Conservation (phyloP, 352 stramenopile genomes). For the Phytophthora melonis region DNA sequence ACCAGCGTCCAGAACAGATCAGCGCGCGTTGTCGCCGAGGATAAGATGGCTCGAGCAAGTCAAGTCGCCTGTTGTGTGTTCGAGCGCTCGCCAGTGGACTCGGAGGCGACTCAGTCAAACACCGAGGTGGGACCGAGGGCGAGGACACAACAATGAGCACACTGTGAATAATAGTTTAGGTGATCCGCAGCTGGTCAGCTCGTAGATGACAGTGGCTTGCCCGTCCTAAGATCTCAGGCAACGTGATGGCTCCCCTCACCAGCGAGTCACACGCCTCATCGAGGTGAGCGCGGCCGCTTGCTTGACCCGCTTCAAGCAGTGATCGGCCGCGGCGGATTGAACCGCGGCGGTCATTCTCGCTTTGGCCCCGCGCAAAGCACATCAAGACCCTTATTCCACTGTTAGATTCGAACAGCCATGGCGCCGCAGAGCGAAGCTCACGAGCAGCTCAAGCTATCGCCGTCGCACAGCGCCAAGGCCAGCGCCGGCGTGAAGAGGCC, state of each 20-base stretch:
- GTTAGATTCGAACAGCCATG: conserved; percentile 18
- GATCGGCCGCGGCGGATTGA: background rate
- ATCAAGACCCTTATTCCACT: background rate
- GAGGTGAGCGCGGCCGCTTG: conserved; percentile 26
- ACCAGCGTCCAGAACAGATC: conserved; percentile 19
- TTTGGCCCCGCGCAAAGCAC: conserved; percentile 15
- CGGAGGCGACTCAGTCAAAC: conserved; percentile 21
- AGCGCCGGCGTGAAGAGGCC: conserved; percentile 20
- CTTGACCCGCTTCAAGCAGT: conserved; percentile 1
- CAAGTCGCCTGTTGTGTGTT: background rate
- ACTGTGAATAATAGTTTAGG: background rate
- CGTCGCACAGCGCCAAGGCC: conserved; percentile 3
- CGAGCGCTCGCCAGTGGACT: conserved; percentile 4
- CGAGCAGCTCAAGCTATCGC: conserved; percentile 15
- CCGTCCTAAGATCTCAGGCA: conserved; percentile 38
- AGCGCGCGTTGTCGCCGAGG: conserved; percentile 2
- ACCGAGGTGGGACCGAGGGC: conserved; percentile 23
- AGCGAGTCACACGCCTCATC: conserved; percentile 37
- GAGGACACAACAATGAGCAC: background rate
- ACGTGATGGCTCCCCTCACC: conserved; percentile 31
- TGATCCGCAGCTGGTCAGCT: conserved; percentile 10
- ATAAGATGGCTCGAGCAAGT: conserved; percentile 14
- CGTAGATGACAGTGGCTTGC: conserved; percentile 22
- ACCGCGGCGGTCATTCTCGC: conserved; percentile 25
- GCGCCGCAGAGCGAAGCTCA: conserved; percentile 12